Evolutionary conservation across 768 basidiomycete species (phyloP).

Genomic region (Mycena vitilis): DNA sequence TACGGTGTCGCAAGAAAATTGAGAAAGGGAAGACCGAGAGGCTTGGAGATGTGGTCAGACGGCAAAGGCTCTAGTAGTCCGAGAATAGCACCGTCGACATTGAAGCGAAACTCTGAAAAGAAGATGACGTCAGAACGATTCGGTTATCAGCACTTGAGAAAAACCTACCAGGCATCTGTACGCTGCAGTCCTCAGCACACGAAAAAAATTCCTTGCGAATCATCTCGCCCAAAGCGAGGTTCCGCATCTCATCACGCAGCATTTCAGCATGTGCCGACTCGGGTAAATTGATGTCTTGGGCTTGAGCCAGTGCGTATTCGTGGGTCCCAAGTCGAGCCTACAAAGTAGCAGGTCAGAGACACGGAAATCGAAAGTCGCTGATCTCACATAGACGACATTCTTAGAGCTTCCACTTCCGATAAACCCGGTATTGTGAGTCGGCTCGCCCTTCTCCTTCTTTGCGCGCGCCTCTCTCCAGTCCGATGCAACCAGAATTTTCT

Average conservation of each 20-base stretch:
- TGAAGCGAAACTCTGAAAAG: constrained; percentile 28
- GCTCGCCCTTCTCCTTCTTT: too few relatives aligned
- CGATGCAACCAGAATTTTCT: constrained; percentile 10
- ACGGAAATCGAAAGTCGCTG: too few relatives aligned
- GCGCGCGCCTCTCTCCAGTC: constrained; percentile 25
- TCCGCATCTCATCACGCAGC: constrained; percentile 31
- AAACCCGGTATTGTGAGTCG: constrained; percentile 28
- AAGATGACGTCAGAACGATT: background rate
- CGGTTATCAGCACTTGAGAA: background rate
- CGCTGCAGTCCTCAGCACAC: background rate
- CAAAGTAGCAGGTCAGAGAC: too few relatives aligned
- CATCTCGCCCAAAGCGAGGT: constrained; percentile 30
- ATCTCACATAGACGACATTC: constrained; percentile 34
- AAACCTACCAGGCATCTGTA: constrained; percentile 2
- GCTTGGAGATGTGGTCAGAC: constrained; percentile 3
- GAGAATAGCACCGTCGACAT: constrained; percentile 31
- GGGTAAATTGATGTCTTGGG: background rate
- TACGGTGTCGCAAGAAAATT: constrained; percentile 39
- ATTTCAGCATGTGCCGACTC: background rate
- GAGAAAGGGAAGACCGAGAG: constrained; percentile 10
- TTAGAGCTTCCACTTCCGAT: constrained; percentile 34
- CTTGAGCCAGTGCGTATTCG: constrained; percentile 38
- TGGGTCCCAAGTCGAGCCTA: constrained; percentile 30
- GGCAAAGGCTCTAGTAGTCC: constrained; percentile 26
- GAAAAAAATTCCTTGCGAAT: constrained; percentile 27